Conservation (phyloP, 441 rosid species). For the Breynia disticha region DNA sequence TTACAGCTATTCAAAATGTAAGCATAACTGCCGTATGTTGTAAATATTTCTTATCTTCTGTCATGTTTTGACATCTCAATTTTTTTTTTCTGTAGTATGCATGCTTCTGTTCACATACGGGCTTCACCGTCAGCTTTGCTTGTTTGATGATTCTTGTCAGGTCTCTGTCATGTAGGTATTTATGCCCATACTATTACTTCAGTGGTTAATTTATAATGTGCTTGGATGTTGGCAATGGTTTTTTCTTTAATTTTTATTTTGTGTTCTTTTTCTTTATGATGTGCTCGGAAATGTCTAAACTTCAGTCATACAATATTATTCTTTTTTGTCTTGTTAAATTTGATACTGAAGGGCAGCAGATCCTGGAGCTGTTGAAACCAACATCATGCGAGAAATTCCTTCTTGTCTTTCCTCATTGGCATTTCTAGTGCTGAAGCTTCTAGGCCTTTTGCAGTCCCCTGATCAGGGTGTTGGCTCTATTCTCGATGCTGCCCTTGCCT, state of each 20-base stretch:
- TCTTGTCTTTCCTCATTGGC: constrained; percentile 36
- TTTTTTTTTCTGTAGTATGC: constrained; percentile 42
- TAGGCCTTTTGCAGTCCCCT: constrained; percentile 56
- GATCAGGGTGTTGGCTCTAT: constrained; percentile 52
- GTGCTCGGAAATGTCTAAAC: no score
- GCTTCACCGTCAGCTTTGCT: constrained; percentile 51
- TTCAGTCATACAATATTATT: background rate
- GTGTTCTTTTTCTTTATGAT: no score
- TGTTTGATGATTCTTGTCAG: constrained; percentile 33
- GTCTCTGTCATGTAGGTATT: constrained; percentile 64
- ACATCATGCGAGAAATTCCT: constrained; percentile 90
- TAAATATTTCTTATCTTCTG: constrained; percentile 6
- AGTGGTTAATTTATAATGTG: no score
- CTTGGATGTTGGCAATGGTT: no score
- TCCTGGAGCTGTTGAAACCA: constrained; percentile 79
- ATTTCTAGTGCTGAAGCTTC: constrained; percentile 31
- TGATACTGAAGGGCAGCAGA: constrained; percentile 57
- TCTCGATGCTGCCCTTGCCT: constrained; percentile 79
- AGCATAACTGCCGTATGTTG: constrained; percentile 13
- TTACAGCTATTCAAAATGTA: constrained; percentile 82
- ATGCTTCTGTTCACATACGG: constrained; percentile 67
- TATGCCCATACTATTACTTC: background rate
- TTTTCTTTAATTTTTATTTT: no score
- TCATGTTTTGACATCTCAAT: constrained; percentile 17
- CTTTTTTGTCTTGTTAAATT: constrained; percentile 10